phyloP scores from a whole-genome alignment of 495 filamentous ascomycete species.

The Penicillium turbatum region DNA sequence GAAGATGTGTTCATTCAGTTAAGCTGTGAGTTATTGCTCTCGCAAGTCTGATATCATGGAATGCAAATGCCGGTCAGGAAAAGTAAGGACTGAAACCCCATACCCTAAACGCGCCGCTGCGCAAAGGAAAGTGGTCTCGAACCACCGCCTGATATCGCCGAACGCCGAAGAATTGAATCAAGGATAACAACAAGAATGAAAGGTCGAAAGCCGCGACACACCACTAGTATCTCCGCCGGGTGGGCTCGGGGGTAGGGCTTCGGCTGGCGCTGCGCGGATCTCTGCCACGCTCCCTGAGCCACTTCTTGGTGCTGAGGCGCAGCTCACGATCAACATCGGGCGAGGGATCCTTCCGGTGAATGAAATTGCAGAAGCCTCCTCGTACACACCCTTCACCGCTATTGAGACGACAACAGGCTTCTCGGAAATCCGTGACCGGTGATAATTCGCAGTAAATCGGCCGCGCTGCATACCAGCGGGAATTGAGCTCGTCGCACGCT shows the following conservation, averaged over 20 bases:
- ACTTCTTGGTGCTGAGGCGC: constrained; percentile 88
- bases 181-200: constrained; percentile 12
- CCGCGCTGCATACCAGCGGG: constrained; percentile 92
- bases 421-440: constrained; percentile 96
- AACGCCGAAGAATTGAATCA: constrained; percentile 27
- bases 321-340: constrained; percentile 85
- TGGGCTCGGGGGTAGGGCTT: constrained; percentile 74
- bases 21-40: constrained; percentile 5
- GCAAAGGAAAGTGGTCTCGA: constrained; percentile 19
- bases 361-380: constrained; percentile 98
- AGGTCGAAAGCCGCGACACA: constrained; percentile 8
- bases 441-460: constrained; percentile 97
- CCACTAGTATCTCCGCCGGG: constrained; percentile 59
- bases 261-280: constrained; percentile 76
- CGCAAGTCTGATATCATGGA: constrained; percentile 25
- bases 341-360: constrained; percentile 91
- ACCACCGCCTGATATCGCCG: constrained; percentile 22
- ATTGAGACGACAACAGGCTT: constrained; percentile 95
- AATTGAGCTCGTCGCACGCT: constrained; percentile 91
- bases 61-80: constrained; percentile 20
- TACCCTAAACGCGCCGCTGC: constrained; percentile 14
- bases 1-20: not conserved
- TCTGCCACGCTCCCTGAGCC: constrained; percentile 79
- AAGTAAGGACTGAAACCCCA: constrained; percentile 17
- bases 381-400: constrained; percentile 92